Conservation (phyloP, 2,329 filamentous ascomycete species). For the Penicillium concentricum region DNA sequence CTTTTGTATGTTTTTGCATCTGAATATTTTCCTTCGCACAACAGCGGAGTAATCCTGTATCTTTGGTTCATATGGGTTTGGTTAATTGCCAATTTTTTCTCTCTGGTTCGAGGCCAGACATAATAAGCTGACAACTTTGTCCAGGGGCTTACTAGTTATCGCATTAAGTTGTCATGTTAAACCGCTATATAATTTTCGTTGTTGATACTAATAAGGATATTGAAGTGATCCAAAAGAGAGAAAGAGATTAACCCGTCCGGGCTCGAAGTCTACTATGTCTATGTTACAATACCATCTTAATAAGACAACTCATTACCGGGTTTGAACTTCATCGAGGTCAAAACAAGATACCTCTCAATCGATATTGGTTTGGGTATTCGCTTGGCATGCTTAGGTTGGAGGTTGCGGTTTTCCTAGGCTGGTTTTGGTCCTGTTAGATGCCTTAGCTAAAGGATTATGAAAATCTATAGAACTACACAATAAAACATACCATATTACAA, state of each 20-base stretch:
- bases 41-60: not conserved
- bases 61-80: not conserved
- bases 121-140: too few relatives aligned
- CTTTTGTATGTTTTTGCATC: not conserved
- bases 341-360: not conserved
- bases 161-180: not conserved
- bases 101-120: not conserved
- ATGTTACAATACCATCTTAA: not conserved
- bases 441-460: not conserved
- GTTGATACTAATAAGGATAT: not conserved
- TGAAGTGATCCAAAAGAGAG: too few relatives aligned
- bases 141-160: too few relatives aligned
- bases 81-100: not conserved
- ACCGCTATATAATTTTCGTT: not conserved
- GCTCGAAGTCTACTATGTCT: too few relatives aligned
- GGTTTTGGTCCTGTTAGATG: not conserved
- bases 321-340: not conserved
- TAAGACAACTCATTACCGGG: not conserved
- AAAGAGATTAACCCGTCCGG: too few relatives aligned
- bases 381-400: constrained; percentile 8
- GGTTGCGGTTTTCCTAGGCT: constrained; percentile 7
- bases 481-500: not conserved
- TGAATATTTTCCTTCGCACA: not conserved
- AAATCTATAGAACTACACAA: not conserved
- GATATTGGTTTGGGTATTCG: not conserved